Base-by-base conservation (phyloP, 2,329 filamentous ascomycete species). In the Colletotrichum neosansevieriae region DNA sequence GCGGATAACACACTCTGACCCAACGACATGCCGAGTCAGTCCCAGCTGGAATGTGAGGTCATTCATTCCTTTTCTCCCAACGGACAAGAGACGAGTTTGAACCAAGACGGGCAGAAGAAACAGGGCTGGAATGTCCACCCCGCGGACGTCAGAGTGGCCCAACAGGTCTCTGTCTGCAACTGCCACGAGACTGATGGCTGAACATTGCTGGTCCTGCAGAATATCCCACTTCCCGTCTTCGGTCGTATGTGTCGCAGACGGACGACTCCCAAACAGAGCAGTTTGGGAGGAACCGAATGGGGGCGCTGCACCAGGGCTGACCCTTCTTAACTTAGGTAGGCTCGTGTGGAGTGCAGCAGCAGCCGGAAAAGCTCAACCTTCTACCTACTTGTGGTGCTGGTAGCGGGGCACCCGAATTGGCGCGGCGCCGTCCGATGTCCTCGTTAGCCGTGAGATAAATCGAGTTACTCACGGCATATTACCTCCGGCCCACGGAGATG, bases 331-430 rank as follows among this genome's bases (percentile, higher is more conserved):
- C n/a, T 34, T 15, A 21, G 19, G 44, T 57, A 19, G 36, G n/a
- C 17, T 57, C 53, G 6, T 57, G 36, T 57, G 51, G 51, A 21
- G 51, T 54, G 34, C 51, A 54, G 51, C 32, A 54, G 50, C 50
- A 32, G 13, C 34, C 34, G 34, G 34, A 38, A 38, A 3, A 9
- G n/a, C 13, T 49, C 7, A 3, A 17, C 12, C 19, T 44, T 57
- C 15, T 29, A 29, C 24, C 53, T 12, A 17, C 24, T 57, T 42
- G 53, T 21, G 53, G 36, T 29, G 24, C 12, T 57, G 38, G 36
- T 15, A 12, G 13, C n/a, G 24, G 36, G 5, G 9, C n/a, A n/a
- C n/a, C n/a, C n/a, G n/a, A n/a, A n/a, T n/a, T n/a, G n/a, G n/a
- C n/a, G n/a, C n/a, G n/a, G n/a, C n/a, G n/a, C n/a, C n/a, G n/a